These are phyloP conservation scores for Triangularia verruculosa DNA, from an alignment of 2,329 filamentous ascomycete species.

Conservation along the genomic window DNA sequence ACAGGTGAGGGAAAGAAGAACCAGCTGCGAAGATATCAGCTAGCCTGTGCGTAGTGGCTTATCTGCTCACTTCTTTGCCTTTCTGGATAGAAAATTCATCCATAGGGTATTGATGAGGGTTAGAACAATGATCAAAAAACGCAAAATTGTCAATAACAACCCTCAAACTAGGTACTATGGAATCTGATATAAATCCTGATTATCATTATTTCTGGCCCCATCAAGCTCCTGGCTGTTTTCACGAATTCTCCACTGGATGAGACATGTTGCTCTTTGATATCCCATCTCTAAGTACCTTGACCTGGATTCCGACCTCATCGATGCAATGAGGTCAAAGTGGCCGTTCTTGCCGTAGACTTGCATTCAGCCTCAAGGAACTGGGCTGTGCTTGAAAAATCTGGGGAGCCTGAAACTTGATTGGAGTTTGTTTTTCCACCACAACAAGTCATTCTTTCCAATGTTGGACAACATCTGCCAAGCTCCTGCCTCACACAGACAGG, in stretches of 20 bases:
- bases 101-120: neutral
- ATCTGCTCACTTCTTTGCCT: neutral
- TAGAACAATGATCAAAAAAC: neutral
- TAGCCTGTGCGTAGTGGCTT: neutral
- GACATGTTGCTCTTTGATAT: no score
- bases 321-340: neutral
- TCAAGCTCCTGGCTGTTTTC: no score
- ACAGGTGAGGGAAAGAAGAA: neutral
- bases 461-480: neutral
- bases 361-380: neutral
- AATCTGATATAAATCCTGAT: no score
- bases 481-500: neutral
- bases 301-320: no score
- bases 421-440: neutral
- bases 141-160: no score
- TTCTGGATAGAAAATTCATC: neutral
- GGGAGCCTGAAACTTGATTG: neutral
- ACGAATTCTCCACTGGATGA: no score
- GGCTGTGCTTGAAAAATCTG: neutral
- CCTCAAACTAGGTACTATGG: no score
- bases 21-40: no score
- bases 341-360: constrained; percentile 2
- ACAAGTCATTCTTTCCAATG: neutral
- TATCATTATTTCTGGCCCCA: no score
- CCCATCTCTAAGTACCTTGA: no score